Base-by-base conservation (phyloP, 495 filamentous ascomycete genomes). In the Neurospora tetrasperma region DNA sequence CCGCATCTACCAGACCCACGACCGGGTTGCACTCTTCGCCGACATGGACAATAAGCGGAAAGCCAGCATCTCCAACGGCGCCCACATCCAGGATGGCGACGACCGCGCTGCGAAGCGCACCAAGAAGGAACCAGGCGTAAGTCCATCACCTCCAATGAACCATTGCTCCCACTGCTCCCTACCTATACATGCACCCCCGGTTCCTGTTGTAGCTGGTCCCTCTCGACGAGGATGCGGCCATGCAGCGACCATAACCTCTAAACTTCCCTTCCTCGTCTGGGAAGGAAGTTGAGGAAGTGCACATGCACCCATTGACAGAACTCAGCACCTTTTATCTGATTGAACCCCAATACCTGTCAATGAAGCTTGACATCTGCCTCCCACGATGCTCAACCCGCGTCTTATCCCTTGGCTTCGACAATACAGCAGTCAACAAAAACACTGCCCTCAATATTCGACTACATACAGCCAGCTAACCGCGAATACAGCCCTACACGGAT, bases 1-100 rank as follows among this genome's bases (percentile, higher is more conserved):
- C 42, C 20, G 31, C 16, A 8, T 16, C 38, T 11, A 23, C 48
- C 48, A 76, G 10, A 10, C 70, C 38, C 42, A 41, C 72, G 72
- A 71, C 71, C n/a, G 62, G 66, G 39, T 27, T 70, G 69, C 73
- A 72, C 71, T 72, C 48, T 39, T 39, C 48, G 69, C 78, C 70
- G 72, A 75, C 59, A 92, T 92, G 90, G 90, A 89, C 72, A 86
- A 86, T 73, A 94, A 93, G 85, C 88, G 91, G 71, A 92, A 91
- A 79, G 86, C 86, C 35, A 80, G 78, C 71, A 80, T 82, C 73
- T 79, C 83, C 18, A 79, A 79, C 68, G 80, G 79, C 66, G 74
- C 78, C 43, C 79, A 76, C 66, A 74, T 71, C 42, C 81, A 81
- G 35, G 84, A 88, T 40, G 71, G 78, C 68, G 85, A 88, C 42